Base-by-base conservation (phyloP, 192 early-diverging fungal species). In the Blastocladiella britannica region DNA sequence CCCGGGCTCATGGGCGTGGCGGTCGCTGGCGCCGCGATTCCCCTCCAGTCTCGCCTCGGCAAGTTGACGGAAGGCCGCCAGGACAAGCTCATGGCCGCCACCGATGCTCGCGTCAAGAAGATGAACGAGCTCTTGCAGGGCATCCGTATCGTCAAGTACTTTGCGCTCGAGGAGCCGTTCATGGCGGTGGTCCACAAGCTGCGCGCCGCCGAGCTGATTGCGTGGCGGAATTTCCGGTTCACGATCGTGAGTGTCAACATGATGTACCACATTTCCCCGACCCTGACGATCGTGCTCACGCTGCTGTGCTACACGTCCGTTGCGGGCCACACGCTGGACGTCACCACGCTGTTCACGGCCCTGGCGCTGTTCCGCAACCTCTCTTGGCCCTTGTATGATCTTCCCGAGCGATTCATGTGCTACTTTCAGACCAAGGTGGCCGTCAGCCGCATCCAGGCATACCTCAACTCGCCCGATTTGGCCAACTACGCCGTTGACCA, bases 1-100 rank as follows among this genome's bases (percentile, higher is more conserved):
- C 75, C 89, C 7, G 88, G 87, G 20, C 55, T 93, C n/a, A 79
- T 82, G 37, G 91, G 89, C 9, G 69, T 93, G 7, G 62, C 67
- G 0, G 70, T 82, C 28, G 79, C 88, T 26, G 61, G 82, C 4
- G 29, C 82, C 8, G 71, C 76, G 37, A 83, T 80, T 26, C 83
- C 84, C 54, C 53, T 83, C 43, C 37, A 47, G 37, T 47, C 37
- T 2, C n/a, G 37, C 15, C n/a, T 20, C 15, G 15, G 15, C 37
- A 47, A 47, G 15, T 47, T 47, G 37, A 20, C n/a, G 0, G 29
- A 47, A 6, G 62, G 61, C 12, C 69, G 70, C 27, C 81, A 88
- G 63, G 68, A 78, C 20, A 63, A 71, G 12, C 55, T 79, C n/a
- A 76, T 85, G 0, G 72, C 75, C 8, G 67, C 86, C 24, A 87